Evolutionary conservation across 2,329 filamentous ascomycete genomes (phyloP).

Genomic region (Fusarium anthophilum): DNA sequence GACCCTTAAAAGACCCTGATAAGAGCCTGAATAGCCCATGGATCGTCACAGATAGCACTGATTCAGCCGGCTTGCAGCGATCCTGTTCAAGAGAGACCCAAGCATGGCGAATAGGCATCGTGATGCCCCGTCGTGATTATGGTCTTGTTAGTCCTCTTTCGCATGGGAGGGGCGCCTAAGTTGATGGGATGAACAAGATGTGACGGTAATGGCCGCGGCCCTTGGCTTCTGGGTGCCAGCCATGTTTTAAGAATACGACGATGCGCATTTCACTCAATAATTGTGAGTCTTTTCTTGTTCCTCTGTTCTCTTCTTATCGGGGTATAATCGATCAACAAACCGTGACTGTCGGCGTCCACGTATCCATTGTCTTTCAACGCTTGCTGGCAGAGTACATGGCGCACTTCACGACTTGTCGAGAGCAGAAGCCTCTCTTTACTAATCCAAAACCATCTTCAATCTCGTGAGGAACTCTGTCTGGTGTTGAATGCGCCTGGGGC

Average conservation of each 20-base stretch:
- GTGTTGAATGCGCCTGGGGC: slow-evolving; percentile 1
- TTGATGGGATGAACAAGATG: slow-evolving; percentile 25
- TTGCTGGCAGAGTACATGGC: slow-evolving; percentile 30
- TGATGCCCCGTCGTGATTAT: slow-evolving; percentile 19
- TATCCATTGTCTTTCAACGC: not conserved
- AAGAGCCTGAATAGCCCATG: slow-evolving; percentile 16
- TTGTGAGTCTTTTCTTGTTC: slow-evolving; percentile 4
- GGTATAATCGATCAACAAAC: not conserved
- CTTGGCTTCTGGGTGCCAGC: slow-evolving; percentile 3
- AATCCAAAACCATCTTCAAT: slow-evolving; percentile 6
- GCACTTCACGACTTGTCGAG: slow-evolving; percentile 4
- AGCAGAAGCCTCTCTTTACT: slow-evolving; percentile 13
- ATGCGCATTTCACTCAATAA: slow-evolving; percentile 4
- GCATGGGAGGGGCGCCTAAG: slow-evolving; percentile 24
- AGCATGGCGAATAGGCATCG: slow-evolving; percentile 33
- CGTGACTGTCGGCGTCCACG: not conserved
- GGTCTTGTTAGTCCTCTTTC: slow-evolving; percentile 33
- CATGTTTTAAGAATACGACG: slow-evolving; percentile 36
- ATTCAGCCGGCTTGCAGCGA: slow-evolving; percentile 18
- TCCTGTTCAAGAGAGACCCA: slow-evolving; percentile 22
- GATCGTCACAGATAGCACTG: slow-evolving; percentile 30
- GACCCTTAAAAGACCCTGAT: slow-evolving; percentile 26
- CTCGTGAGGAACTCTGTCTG: slow-evolving; percentile 6
- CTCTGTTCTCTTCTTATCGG: not conserved
- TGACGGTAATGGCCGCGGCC: slow-evolving; percentile 2